Evolutionary conservation across 768 basidiomycete species (phyloP).

Genomic region (Exidia glandulosa): DNA sequence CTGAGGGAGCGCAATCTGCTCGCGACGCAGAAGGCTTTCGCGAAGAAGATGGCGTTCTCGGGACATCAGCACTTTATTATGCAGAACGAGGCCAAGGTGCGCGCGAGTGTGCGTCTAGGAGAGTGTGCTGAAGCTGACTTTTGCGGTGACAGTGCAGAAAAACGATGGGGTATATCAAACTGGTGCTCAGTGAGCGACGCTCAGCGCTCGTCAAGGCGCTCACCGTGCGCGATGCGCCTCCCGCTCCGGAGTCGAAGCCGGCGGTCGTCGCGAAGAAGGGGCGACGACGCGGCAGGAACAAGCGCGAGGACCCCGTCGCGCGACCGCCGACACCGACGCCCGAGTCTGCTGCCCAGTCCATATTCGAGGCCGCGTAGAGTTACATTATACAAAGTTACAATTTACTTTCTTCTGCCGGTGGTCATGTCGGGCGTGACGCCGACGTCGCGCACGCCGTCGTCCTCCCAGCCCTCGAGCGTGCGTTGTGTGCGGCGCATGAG

Average conservation of each 20-base stretch:
- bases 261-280: too few relatives aligned
- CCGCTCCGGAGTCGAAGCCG: background rate
- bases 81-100: slow-evolving; percentile 6
- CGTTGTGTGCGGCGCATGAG: slow-evolving; percentile 53
- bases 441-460: slow-evolving; percentile 56
- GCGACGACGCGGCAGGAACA: too few relatives aligned
- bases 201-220: slow-evolving; percentile 68
- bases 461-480: slow-evolving; percentile 63
- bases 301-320: too few relatives aligned
- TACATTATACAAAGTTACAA: too few relatives aligned
- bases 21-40: slow-evolving; percentile 76
- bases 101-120: background rate
- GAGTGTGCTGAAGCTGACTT: background rate
- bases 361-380: background rate
- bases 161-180: slow-evolving; percentile 95
- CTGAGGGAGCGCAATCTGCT: slow-evolving; percentile 83
- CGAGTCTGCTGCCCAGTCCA: background rate
- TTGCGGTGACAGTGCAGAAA: slow-evolving; percentile 57
- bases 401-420: slow-evolving; percentile 20
- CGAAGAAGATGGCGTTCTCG: slow-evolving; percentile 42
- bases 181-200: slow-evolving; percentile 81
- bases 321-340: too few relatives aligned
- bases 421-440: slow-evolving; percentile 67
- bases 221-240: slow-evolving; percentile 1
- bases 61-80: background rate